Evolutionary conservation across 129 eudicot species (phyloP).

Genomic region (Helichrysum umbraculigerum): DNA sequence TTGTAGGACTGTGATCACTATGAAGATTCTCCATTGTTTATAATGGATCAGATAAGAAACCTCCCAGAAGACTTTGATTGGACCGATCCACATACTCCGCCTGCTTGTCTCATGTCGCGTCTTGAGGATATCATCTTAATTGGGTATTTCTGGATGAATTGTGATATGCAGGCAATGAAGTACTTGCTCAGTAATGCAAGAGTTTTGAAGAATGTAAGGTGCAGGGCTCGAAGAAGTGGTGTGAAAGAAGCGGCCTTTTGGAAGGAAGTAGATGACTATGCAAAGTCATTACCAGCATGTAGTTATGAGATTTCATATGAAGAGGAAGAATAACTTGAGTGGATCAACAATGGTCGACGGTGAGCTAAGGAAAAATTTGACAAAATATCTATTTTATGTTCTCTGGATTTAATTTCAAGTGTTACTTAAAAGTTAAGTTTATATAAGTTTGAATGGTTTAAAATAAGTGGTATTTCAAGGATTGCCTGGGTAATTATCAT

Average conservation of each 20-base stretch:
- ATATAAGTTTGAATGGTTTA: no score
- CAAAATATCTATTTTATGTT: background rate
- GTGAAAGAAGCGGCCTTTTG: background rate
- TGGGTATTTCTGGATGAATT: background rate
- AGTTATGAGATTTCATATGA: background rate
- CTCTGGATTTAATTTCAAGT: background rate
- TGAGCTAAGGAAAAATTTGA: background rate
- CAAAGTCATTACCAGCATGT: background rate
- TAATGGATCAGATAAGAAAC: background rate
- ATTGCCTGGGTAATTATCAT: no score
- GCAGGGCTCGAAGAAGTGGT: background rate
- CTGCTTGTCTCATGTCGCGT: background rate
- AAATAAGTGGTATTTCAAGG: no score
- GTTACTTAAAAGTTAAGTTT: no score
- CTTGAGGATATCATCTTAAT: background rate
- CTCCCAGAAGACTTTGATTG: background rate
- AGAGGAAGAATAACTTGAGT: no score
- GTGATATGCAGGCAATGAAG: background rate
- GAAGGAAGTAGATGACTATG: background rate
- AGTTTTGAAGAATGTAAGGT: background rate
- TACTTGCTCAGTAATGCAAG: background rate
- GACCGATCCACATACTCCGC: conserved; percentile 3
- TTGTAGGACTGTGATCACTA: background rate
- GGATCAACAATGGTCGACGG: no score
- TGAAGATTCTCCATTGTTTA: background rate